phyloP scores from a whole-genome alignment of 257 asterid species.

The Jacaranda mimosifolia region DNA sequence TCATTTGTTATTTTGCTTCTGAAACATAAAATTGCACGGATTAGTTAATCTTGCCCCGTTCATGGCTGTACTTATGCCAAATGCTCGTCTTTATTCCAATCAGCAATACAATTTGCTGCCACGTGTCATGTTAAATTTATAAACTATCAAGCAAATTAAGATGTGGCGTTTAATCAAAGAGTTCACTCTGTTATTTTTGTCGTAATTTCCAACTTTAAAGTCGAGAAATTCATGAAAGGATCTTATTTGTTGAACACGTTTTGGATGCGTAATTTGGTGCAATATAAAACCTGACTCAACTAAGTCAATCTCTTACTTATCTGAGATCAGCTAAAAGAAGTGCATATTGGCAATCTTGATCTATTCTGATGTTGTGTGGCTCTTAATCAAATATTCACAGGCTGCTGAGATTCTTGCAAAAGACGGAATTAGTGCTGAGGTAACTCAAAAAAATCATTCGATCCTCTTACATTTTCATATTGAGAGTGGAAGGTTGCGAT shows the following conservation, averaged over 20 bases:
- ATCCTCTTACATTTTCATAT: background rate
- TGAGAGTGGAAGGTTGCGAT: slow-evolving; percentile 25
- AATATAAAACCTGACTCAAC: too few species aligned
- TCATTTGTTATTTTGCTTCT: background rate
- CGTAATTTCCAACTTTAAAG: background rate
- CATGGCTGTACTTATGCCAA: slow-evolving; percentile 1
- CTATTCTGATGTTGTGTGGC: slow-evolving; percentile 15
- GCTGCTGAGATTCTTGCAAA: slow-evolving; percentile 83
- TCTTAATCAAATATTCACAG: slow-evolving; percentile 41
- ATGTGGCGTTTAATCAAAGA: slow-evolving; percentile 10
- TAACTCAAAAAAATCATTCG: slow-evolving; percentile 32
- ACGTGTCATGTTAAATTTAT: background rate
- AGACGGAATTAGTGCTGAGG: slow-evolving; percentile 88
- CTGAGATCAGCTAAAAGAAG: background rate
- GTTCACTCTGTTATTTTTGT: background rate
- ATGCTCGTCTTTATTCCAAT: background rate
- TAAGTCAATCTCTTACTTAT: too few species aligned
- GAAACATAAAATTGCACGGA: background rate
- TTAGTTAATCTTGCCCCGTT: background rate
- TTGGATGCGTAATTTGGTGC: too few species aligned
- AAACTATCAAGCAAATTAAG: slow-evolving; percentile 3
- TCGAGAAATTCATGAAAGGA: background rate
- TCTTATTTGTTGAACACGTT: too few species aligned
- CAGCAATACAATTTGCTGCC: background rate
- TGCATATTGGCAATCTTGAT: slow-evolving; percentile 14